Evolutionary conservation across 352 stramenopile species (phyloP).

Genomic region (Phytophthora podocarpi): DNA sequence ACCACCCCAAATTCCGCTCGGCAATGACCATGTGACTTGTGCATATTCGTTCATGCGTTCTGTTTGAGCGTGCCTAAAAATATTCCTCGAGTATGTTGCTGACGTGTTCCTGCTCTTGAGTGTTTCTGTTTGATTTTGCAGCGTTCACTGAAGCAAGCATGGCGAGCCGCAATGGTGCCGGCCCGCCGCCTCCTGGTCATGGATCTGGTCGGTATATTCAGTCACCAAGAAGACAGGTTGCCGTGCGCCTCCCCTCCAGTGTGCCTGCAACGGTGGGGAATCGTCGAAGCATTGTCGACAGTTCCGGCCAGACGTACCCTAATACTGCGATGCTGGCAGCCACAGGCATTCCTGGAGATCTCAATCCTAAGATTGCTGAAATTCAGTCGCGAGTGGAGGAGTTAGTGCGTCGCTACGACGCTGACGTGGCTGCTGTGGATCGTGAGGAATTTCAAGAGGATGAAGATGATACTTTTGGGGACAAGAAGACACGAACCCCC

Average conservation of each 20-base stretch:
- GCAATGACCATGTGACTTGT: constrained; percentile 35
- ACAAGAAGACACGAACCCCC: constrained; percentile 36
- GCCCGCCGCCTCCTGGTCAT: constrained; percentile 11
- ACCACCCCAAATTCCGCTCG: constrained; percentile 24
- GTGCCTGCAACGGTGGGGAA: not conserved
- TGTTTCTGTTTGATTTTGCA: constrained; percentile 7
- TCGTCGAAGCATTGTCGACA: no score
- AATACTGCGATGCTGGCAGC: constrained; percentile 20
- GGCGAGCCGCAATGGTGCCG: constrained; percentile 16
- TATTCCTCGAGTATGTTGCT: no score
- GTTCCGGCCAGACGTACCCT: constrained; percentile 3
- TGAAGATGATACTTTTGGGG: constrained; percentile 28
- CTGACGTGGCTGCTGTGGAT: constrained; percentile 30
- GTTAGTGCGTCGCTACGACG: constrained; percentile 71
- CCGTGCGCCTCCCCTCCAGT: constrained; percentile 15
- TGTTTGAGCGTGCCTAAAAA: no score
- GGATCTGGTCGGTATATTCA: constrained; percentile 7
- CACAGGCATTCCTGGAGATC: not conserved
- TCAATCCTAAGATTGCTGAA: constrained; percentile 58
- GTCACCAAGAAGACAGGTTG: constrained; percentile 25
- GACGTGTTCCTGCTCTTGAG: constrained; percentile 4
- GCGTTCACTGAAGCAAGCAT: constrained; percentile 18
- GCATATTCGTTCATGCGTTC: constrained; percentile 12
- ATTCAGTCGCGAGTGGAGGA: constrained; percentile 76
- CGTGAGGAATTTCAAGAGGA: constrained; percentile 33